Base-by-base conservation (phyloP, 2,329 filamentous ascomycete genomes). In the Colletotrichum ledebouriae region DNA sequence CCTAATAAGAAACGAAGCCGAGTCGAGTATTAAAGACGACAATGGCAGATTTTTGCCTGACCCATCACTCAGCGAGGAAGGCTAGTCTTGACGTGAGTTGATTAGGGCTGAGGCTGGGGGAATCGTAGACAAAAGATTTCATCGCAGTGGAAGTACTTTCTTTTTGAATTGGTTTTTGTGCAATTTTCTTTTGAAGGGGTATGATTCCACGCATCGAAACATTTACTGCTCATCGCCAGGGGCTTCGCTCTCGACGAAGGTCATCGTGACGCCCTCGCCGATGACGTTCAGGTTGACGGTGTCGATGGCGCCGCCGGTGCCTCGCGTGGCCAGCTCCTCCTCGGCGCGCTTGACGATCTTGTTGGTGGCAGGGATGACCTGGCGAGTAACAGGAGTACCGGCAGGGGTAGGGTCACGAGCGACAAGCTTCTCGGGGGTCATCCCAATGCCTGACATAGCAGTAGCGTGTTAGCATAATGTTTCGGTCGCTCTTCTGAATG, bases 231-330 rank as follows among this genome's bases (percentile, higher is more conserved):
- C 76, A 29, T 76, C 75, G 33, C 72, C 74, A 46, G 69, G 75
- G 47, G 77, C 76, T n/a, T 78, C 72, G 20, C 77, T 78, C 76
- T 83, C 82, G 34, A 83, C 79, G 73, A 83, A 83, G 1, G 81
- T 83, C 81, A 84, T 82, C 47, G 81, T 83, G 56, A 83, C 74
- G n/a, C 81, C 81, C 73, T 82, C 79, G 47, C 78, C 80, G 59
- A 81, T 78, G 15, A 83, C 81, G 34, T 83, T 84, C 42, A 83
- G 73, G 74, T 83, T 83, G 73, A 83, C 79, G 11, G 77, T 74
- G 66, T 83, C 81, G 22, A 83, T 78, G 67, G 76, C 71, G 11
- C 76, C 74, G 29, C 73, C 72, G 47, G 57, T 39, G 41, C 53
- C 52, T 6, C 61, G 47, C 33, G 56, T 20, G 41, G 37, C 44